These are phyloP conservation scores for Neurospora africana DNA, from an alignment of 495 filamentous ascomycete species.

Conservation along the genomic window DNA sequence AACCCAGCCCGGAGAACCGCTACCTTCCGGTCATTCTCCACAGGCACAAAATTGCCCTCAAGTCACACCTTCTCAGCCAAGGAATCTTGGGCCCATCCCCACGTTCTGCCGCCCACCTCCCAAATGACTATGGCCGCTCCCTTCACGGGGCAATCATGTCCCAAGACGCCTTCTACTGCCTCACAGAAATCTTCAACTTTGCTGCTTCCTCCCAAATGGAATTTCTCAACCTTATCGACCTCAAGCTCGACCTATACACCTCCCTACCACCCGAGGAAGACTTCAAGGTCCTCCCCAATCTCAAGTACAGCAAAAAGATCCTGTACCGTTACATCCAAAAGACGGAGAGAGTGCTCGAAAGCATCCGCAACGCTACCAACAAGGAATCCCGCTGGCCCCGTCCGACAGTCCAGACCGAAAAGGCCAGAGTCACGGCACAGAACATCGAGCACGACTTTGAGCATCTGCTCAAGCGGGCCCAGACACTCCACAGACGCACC, in stretches of 20 bases:
- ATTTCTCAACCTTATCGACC: conserved; percentile 20
- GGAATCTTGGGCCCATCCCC: not conserved
- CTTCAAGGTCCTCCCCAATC: conserved; percentile 1
- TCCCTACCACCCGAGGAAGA: not conserved
- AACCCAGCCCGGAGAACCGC: not conserved
- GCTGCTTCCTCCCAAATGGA: conserved; percentile 14
- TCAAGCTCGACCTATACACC: conserved; percentile 8
- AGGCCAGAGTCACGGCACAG: not conserved
- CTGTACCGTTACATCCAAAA: conserved; percentile 19
- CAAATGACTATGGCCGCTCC: conserved; percentile 9
- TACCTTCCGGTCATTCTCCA: not conserved
- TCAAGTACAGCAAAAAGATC: conserved; percentile 8
- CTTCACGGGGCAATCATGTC: conserved; percentile 7
- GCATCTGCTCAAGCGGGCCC: not conserved
- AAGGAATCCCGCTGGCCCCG: not conserved
- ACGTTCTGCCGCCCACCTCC: not conserved
- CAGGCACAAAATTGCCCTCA: not conserved
- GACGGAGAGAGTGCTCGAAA: conserved; percentile 1
- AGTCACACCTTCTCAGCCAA: not conserved
- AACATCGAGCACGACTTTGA: not conserved
- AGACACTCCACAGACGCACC: conserved; percentile 8
- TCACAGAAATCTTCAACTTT: conserved; percentile 17
- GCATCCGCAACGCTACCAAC: not conserved
- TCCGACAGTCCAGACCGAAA: not conserved
- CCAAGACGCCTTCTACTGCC: conserved; percentile 18